Evolutionary conservation across 73 alveolate species (phyloP), one percentile per base, ranked within the genome.

Genomic region (Paramecium tetraurelia): DNA sequence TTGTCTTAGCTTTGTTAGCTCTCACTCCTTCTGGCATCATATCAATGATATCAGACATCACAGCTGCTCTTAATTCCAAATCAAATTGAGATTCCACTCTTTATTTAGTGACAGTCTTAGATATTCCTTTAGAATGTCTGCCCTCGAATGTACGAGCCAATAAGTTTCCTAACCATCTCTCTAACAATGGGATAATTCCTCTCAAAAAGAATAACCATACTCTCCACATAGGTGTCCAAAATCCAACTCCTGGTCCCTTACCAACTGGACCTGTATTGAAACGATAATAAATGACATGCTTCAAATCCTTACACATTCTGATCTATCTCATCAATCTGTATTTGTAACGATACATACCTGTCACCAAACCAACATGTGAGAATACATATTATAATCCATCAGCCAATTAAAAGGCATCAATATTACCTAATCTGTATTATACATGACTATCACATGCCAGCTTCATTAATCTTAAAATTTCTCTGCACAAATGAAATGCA

Each of bases 1-100:
- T 99, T 44, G 99, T 99, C 85, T 99, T 96, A 7, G 99, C 97
- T 93, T 99, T 99, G 95, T 99, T 99, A 10, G 99, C 99, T 88
- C 98, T 98, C 41, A 99, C 99, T 57, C 99, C 99, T 94, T 99
- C 99, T 10, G 99, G 99, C 99, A 99, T 99, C 99, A 99, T 99
- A 95, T 99, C 99, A 44, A 95, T 95, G 69, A 99, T 99, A 96
- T 98, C 99, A 86, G 97, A 94, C 98, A 99, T 98, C 40, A 99
- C 99, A 9, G 99, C 99, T n/a, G 99, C 99, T 89, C 99, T 97
- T 93, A 98, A 94, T 96, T 99, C 99, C 59, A 99, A 96, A 96
- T 99, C 99, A 88, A 97, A 99, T 93, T 99, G 98, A 12, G 99
- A 96, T 95, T 99, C 99, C 48, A 98, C 99, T 94, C 99, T 98